These are phyloP conservation scores for Pugionium dolabratum DNA, from an alignment of 345 rosid genomes.

Conservation along the genomic window DNA sequence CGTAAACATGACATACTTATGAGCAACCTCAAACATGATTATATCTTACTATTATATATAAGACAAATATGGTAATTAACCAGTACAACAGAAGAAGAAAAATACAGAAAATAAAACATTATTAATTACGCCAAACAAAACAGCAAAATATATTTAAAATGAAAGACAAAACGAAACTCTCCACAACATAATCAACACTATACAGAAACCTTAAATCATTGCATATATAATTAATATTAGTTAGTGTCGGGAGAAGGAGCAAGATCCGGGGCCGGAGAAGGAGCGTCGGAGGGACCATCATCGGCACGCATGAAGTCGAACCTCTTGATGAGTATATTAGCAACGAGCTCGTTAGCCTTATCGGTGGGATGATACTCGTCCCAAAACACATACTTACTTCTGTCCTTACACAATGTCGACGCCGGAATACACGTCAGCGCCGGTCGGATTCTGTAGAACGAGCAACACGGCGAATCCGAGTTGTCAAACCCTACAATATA, in stretches of 20 bases:
- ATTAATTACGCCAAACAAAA: background rate
- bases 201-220: constrained; percentile 5
- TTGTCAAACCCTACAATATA: constrained; percentile 61
- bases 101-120: constrained; percentile 21
- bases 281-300: constrained; percentile 40
- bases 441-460: constrained; percentile 77
- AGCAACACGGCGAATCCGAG: constrained; percentile 88
- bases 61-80: background rate
- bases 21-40: no score
- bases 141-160: background rate
- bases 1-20: no score
- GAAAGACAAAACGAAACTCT: constrained; percentile 19
- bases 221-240: background rate
- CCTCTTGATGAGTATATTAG: constrained; percentile 76
- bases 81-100: background rate
- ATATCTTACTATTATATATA: no score
- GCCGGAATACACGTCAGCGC: constrained; percentile 88
- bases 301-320: constrained; percentile 53
- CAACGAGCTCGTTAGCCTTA: constrained; percentile 72
- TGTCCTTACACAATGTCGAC: constrained; percentile 72
- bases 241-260: constrained; percentile 46
- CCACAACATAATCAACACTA: constrained; percentile 23
- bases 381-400: constrained; percentile 95
- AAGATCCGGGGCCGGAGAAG: constrained; percentile 49
- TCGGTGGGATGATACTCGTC: constrained; percentile 98